A percentile compares a stretch with the other conserved stretches of the same genome.
Evolutionary conservation across 257 asterid genomes (phyloP).

Genomic region (Phtheirospermum japonicum): DNA sequence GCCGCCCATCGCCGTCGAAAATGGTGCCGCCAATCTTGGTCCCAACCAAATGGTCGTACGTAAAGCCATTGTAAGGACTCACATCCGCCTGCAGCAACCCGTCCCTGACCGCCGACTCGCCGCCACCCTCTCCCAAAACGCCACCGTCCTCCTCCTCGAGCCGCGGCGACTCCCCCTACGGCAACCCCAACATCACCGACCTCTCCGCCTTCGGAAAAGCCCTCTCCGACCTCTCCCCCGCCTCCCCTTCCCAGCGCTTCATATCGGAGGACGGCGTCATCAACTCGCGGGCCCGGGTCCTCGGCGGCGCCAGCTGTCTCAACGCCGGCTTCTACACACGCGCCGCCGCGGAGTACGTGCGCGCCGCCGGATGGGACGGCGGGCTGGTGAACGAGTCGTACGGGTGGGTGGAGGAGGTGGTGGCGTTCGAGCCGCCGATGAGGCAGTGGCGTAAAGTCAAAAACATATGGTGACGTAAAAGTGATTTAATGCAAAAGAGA

Average conservation of each 20-base stretch:
- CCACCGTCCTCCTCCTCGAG: slow-evolving; percentile 64
- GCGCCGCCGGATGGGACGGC: slow-evolving; percentile 51
- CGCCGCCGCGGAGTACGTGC: slow-evolving; percentile 41
- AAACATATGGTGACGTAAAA: no score
- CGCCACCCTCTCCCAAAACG: slow-evolving; percentile 69
- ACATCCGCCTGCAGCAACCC: slow-evolving; percentile 64
- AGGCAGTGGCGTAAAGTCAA: no score
- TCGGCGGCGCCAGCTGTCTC: slow-evolving; percentile 70
- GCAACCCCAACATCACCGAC: slow-evolving; percentile 62
- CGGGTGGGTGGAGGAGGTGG: no score
- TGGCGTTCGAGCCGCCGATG: no score
- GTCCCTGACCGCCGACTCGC: slow-evolving; percentile 66
- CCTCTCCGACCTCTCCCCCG: slow-evolving; percentile 52
- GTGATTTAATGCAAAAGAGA: no score
- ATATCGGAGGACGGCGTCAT: slow-evolving; percentile 78
- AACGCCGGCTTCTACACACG: slow-evolving; percentile 80
- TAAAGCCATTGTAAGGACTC: slow-evolving; percentile 61
- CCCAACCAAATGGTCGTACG: slow-evolving; percentile 67
- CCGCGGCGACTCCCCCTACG: slow-evolving; percentile 76
- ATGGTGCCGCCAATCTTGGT: slow-evolving; percentile 77
- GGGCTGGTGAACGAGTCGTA: no score
- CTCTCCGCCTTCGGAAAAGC: slow-evolving; percentile 52
- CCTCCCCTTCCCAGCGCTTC: slow-evolving; percentile 79
- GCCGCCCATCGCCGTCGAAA: slow-evolving; percentile 48
- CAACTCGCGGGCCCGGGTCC: slow-evolving; percentile 61